These are phyloP conservation scores for Globisporangium barbulae DNA, from an alignment of 352 stramenopile genomes.

Conservation along the genomic window DNA sequence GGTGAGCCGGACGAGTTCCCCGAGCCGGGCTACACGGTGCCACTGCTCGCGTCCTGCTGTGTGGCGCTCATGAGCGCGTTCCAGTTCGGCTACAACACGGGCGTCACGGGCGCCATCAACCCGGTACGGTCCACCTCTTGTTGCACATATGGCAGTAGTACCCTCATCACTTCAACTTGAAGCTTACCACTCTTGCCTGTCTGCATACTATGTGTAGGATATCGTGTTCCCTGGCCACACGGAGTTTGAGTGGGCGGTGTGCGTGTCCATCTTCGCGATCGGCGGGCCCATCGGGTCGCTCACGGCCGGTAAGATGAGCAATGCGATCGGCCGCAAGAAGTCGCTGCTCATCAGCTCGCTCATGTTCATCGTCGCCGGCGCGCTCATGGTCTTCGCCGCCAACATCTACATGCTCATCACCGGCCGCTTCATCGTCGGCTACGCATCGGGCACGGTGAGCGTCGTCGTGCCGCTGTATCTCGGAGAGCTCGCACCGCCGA, in stretches of 20 bases:
- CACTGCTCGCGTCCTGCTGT: slow-evolving; percentile 59
- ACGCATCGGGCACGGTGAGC: slow-evolving; percentile 62
- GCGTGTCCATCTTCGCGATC: slow-evolving; percentile 64
- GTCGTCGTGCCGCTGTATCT: slow-evolving; percentile 74
- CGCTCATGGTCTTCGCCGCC: slow-evolving; percentile 54
- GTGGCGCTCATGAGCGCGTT: slow-evolving; percentile 69
- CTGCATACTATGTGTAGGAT: slow-evolving; percentile 7
- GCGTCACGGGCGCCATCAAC: slow-evolving; percentile 64
- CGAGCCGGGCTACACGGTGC: slow-evolving; percentile 63
- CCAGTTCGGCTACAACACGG: slow-evolving; percentile 77
- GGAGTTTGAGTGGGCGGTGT: slow-evolving; percentile 63
- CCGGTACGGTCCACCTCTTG: slow-evolving; percentile 15
- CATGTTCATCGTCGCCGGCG: slow-evolving; percentile 58
- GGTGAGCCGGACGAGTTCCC: slow-evolving; percentile 54
- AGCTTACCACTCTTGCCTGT: background rate
- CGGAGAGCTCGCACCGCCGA: slow-evolving; percentile 63
- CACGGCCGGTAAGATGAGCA: slow-evolving; percentile 52
- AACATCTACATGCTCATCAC: slow-evolving; percentile 74
- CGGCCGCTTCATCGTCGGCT: slow-evolving; percentile 67
- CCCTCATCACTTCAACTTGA: background rate
- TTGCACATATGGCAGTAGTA: background rate
- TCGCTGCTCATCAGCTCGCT: slow-evolving; percentile 56
- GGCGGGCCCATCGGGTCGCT: slow-evolving; percentile 64
- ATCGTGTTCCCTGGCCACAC: slow-evolving; percentile 65
- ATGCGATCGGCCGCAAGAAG: slow-evolving; percentile 57